Evolutionary conservation across 2,329 filamentous ascomycete species (phyloP).

Genomic region (Leptographium procerum): DNA sequence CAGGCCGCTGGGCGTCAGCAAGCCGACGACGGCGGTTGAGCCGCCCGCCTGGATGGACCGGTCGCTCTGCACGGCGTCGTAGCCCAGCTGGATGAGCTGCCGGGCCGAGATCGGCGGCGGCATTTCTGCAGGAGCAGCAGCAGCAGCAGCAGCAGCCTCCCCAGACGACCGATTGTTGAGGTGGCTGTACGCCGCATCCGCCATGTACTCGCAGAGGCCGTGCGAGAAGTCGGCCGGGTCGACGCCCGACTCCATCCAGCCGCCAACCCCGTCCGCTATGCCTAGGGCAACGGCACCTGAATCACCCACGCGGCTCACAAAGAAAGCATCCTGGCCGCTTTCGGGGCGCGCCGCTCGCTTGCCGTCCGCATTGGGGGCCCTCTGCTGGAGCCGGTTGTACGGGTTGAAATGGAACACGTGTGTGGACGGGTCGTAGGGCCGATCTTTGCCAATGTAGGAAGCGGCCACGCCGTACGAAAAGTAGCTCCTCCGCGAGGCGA

Average conservation of each 20-base stretch:
- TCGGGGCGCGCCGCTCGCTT: constrained; percentile 48
- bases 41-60: constrained; percentile 66
- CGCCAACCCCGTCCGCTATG: constrained; percentile 88
- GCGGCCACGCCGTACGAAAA: constrained; percentile 56
- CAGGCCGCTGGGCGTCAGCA: constrained; percentile 59
- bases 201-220: constrained; percentile 88
- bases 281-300: constrained; percentile 68
- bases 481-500: neutral
- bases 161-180: constrained; percentile 23
- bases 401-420: constrained; percentile 66
- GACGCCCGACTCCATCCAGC: constrained; percentile 85
- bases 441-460: constrained; percentile 64
- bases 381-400: constrained; percentile 43
- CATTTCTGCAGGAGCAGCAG: constrained; percentile 12
- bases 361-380: neutral
- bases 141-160: constrained; percentile 17
- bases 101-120: constrained; percentile 44
- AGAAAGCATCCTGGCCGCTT: constrained; percentile 94
- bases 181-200: constrained; percentile 55
- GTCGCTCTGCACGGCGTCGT: constrained; percentile 70
- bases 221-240: constrained; percentile 95
- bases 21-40: constrained; percentile 82
- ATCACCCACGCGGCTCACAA: constrained; percentile 69
- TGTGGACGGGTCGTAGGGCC: constrained; percentile 52
- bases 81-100: constrained; percentile 69